Conservation (phyloP, 2,329 filamentous ascomycete genomes). For the Ploettnerulaceae sp. region DNA sequence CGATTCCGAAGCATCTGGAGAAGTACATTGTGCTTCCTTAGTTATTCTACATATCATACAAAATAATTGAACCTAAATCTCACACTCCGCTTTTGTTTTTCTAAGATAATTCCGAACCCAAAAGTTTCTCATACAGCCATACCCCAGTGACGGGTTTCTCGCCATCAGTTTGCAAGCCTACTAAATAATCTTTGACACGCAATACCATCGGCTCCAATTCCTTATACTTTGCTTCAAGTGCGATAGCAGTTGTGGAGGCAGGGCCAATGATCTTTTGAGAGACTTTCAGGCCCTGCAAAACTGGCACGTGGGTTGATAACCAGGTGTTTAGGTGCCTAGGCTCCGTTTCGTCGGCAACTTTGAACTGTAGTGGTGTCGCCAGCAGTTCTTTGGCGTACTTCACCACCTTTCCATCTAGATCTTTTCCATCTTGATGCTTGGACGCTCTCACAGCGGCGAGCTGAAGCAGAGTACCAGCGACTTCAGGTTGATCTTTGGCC, state of each 20-base stretch:
- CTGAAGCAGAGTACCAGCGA: conserved; percentile 40
- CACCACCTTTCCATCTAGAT: conserved; percentile 37
- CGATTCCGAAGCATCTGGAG: conserved; percentile 78
- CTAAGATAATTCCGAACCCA: conserved; percentile 1
- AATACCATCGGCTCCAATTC: conserved; percentile 10
- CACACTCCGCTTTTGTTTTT: not conserved
- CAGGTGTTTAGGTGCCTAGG: not conserved
- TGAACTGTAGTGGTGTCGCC: conserved; percentile 14
- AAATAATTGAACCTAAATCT: not conserved
- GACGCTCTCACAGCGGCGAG: conserved; percentile 40
- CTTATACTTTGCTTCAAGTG: conserved; percentile 14
- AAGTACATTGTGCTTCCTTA: conserved; percentile 92
- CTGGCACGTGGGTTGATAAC: conserved; percentile 26
- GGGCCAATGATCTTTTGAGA: conserved; percentile 34
- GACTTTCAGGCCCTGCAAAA: conserved; percentile 39
- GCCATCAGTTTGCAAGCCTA: not conserved
- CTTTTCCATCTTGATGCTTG: conserved; percentile 36
- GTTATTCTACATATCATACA: not conserved
- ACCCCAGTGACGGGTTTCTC: not conserved
- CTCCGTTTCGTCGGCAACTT: conserved; percentile 19
- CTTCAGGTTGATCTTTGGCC: conserved; percentile 35
- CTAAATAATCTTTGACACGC: conserved; percentile 3
- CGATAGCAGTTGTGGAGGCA: conserved; percentile 10
- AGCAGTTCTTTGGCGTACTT: conserved; percentile 35
- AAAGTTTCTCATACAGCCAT: conserved; percentile 10